phyloP scores from a whole-genome alignment of 495 filamentous ascomycete genomes.

The Penicillium pancosmium region DNA sequence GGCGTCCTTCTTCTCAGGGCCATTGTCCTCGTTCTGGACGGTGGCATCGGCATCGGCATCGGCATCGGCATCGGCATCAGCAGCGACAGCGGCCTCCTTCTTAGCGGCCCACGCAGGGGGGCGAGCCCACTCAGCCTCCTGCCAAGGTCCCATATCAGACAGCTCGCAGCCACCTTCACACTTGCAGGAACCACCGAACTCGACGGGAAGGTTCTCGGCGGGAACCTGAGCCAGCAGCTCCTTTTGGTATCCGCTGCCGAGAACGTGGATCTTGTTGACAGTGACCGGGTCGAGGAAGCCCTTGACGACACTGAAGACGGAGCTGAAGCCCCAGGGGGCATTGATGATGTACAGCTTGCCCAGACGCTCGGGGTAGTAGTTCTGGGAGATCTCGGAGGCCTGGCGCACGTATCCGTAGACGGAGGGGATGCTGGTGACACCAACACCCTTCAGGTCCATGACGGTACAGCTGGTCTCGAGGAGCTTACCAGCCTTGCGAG shows the following conservation, averaged over 20 bases:
- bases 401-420: constrained; percentile 85
- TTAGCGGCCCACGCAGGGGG: constrained; percentile 68
- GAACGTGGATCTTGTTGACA: constrained; percentile 91
- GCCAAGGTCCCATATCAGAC: constrained; percentile 92
- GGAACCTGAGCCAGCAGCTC: constrained; percentile 86
- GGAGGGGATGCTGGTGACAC: constrained; percentile 73
- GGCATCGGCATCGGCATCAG: background rate
- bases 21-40: constrained; percentile 33
- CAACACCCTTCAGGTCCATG: constrained; percentile 95
- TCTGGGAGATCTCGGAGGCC: constrained; percentile 84
- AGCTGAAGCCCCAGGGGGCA: constrained; percentile 89
- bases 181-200: constrained; percentile 82
- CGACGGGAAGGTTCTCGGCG: constrained; percentile 83
- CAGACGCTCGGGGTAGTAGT: constrained; percentile 97
- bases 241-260: constrained; percentile 78
- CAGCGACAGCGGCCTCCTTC: constrained; percentile 28
- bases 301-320: constrained; percentile 83
- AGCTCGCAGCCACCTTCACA: constrained; percentile 84
- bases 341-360: constrained; percentile 95
- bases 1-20: constrained; percentile 35
- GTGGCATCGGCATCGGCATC: constrained; percentile 20
- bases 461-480: constrained; percentile 97
- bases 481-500: constrained; percentile 83
- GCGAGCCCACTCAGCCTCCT: constrained; percentile 72
- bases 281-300: constrained; percentile 95